Base-by-base conservation (phyloP, 2,329 filamentous ascomycete genomes). In the Colletotrichum scovillei region DNA sequence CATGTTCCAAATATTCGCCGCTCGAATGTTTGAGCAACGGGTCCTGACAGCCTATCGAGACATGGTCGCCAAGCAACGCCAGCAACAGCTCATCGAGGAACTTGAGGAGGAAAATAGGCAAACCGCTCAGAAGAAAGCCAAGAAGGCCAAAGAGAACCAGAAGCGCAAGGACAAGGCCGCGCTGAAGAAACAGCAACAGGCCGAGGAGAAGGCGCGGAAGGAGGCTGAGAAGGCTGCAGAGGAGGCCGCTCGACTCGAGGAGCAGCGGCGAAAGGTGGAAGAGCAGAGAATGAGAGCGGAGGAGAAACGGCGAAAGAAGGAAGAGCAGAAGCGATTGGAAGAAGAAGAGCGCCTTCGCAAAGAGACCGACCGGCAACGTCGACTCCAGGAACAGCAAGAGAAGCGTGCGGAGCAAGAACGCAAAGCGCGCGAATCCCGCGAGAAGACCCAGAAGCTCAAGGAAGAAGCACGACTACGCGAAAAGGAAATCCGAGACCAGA, bases 1-100 rank as follows among this genome's bases (percentile, higher is more conserved):
- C 77, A 99, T 99, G 97, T 99, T 99, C 81, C 97, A 99, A 82
- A 98, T 99, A 82, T 99, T 99, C 83, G 97, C 97, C 74, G 97
- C 97, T 71, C 92, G 97, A 75, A 99, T 99, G 97, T 99, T 99
- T 82, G 97, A 99, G 85, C 97, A 99, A 82, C 90, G 97, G 75
- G 97, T 99, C 26, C 88, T 99, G 72, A 96, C 94, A 55, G 97
- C 97, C n/a, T 99, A 99, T 84, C 94, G 95, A 82, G 96, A 98
- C 85, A 98, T 98, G 82, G 96, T 99, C 3, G 95, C 97, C 22
- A 92, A 93, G 78, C 96, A 99, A 84, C 94, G 97, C 32, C 96
- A 98, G 80, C 89, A 94, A 79, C 95, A 95, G 81, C 91, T 99
- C 26, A 88, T 99, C 30, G 94, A 98, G 81, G 97, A 99, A 82